A percentile compares a stretch with the other conserved stretches of the same genome.
Evolutionary conservation across 805 yeast species (phyloP).

Genomic region (Sugiyamaella chiloensis): DNA sequence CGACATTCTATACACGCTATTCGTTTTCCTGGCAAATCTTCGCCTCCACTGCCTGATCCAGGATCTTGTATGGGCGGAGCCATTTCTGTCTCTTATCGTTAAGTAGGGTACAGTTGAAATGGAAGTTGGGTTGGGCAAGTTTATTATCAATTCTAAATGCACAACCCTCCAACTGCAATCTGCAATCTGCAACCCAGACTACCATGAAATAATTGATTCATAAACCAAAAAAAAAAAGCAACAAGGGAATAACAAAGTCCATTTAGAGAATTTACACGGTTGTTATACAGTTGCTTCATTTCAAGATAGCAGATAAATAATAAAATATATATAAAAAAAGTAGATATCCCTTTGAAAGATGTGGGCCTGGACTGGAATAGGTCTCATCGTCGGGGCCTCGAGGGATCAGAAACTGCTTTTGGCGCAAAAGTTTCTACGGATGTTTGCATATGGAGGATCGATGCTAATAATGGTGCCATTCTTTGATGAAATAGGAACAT

Average conservation of each 20-base stretch:
- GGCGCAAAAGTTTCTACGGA: conserved; percentile 64
- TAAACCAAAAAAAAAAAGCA: no score
- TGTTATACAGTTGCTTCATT: no score
- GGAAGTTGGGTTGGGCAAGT: no score
- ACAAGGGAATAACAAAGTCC: no score
- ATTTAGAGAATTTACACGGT: no score
- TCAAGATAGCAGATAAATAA: no score
- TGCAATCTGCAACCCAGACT: no score
- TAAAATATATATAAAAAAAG: no score
- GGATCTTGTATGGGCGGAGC: conserved; percentile 5
- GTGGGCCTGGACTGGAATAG: conserved; percentile 6
- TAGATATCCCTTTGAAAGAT: no score
- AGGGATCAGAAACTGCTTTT: conserved; percentile 64
- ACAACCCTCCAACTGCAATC: no score
- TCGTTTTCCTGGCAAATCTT: conserved; percentile 38
- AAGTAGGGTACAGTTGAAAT: neutral
- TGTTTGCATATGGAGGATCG: conserved; percentile 73
- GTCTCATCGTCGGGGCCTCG: neutral
- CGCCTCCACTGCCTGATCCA: conserved; percentile 9
- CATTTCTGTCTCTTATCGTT: neutral
- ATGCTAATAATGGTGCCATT: conserved; percentile 74
- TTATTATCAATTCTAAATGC: no score
- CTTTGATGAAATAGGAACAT: conserved; percentile 51
- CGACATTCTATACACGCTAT: conserved; percentile 96
- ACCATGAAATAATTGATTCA: no score